Evolutionary conservation across 345 rosid genomes (phyloP).

Genomic region (Brassica juncea): DNA sequence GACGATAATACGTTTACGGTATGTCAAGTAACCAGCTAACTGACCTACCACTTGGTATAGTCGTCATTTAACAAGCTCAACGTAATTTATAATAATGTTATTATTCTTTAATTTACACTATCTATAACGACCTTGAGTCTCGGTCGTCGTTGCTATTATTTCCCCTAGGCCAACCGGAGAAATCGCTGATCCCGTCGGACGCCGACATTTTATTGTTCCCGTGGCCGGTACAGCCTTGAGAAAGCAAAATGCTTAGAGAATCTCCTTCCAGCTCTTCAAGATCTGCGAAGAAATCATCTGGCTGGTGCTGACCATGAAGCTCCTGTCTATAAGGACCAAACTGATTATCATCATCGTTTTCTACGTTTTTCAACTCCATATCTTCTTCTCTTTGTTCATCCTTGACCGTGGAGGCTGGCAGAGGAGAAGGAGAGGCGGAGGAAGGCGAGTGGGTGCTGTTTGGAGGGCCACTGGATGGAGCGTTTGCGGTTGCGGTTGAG

Average conservation of each 20-base stretch:
- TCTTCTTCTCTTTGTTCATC: conserved; percentile 45
- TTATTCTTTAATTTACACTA: conserved; percentile 24
- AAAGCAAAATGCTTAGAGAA: conserved; percentile 60
- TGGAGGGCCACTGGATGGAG: conserved; percentile 29
- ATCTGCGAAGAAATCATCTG: conserved; percentile 65
- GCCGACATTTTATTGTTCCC: conserved; percentile 33
- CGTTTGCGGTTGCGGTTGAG: not conserved
- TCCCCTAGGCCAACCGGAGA: conserved; percentile 43
- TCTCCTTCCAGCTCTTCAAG: conserved; percentile 80
- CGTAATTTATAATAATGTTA: not conserved
- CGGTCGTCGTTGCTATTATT: conserved; percentile 16
- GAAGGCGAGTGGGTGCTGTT: conserved; percentile 30
- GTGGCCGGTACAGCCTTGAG: conserved; percentile 44
- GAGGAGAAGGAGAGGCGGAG: conserved; percentile 25
- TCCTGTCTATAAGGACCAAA: conserved; percentile 29
- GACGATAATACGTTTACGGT: conserved; percentile 9
- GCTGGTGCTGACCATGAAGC: conserved; percentile 29
- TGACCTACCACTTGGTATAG: conserved; percentile 1
- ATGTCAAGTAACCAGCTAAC: conserved; percentile 9
- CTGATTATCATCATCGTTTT: conserved; percentile 12
- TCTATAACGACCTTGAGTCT: conserved; percentile 33
- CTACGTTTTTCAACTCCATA: conserved; percentile 38
- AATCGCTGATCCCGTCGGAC: conserved; percentile 50
- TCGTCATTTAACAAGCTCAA: conserved; percentile 28
- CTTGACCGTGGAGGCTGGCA: conserved; percentile 38